A percentile compares a stretch with the other conserved stretches of the same genome.
phyloP scores from a whole-genome alignment of 108 stramenopile species.

The Cyclotella distinguenda region DNA sequence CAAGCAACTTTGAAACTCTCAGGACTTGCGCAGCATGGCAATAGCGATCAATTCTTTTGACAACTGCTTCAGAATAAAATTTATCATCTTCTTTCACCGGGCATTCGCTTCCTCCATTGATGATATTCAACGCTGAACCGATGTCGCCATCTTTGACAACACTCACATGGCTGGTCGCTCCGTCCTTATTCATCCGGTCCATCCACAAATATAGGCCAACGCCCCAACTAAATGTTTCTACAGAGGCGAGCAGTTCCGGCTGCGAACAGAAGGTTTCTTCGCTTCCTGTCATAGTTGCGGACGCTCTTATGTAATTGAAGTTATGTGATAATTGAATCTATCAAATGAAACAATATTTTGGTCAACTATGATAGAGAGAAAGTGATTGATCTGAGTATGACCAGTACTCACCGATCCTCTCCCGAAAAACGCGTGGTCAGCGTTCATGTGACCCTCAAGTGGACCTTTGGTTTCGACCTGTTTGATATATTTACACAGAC shows the following conservation, averaged over 20 bases:
- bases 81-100: constrained; percentile 15
- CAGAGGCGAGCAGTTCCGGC: constrained; percentile 21
- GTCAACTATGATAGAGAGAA: no score
- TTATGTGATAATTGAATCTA: constrained; percentile 35
- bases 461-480: constrained; percentile 29
- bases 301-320: constrained; percentile 37
- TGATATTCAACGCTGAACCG: constrained; percentile 18
- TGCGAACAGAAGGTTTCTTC: constrained; percentile 24
- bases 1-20: constrained; percentile 18
- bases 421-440: constrained; percentile 31
- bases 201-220: constrained; percentile 34
- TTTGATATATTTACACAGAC: constrained; percentile 29
- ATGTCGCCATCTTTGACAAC: constrained; percentile 28
- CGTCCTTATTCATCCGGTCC: constrained; percentile 29
- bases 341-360: no score
- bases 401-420: no score
- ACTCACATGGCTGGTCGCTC: constrained; percentile 22
- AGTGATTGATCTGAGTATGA: no score
- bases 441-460: constrained; percentile 29
- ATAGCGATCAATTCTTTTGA: constrained; percentile 24
- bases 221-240: constrained; percentile 21
- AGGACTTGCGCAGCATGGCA: constrained; percentile 26
- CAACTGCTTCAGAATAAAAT: constrained; percentile 13
- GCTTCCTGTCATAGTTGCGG: constrained; percentile 30
- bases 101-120: constrained; percentile 26